Percentiles rank a stretch among this genome's conserved stretches.
phyloP scores from a whole-genome alignment of 129 eudicot genomes.

The Daucus carota region DH1_v3.0 NC_030384.2:30490501-30491000 shows the following conservation, averaged over 20 bases:
- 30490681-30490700: too few species aligned
- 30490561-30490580: not conserved
- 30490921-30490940: not conserved
- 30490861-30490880: too few species aligned
- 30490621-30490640: too few species aligned
- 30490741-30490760: not conserved
- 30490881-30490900: too few species aligned
- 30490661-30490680: too few species aligned
- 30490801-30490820: not conserved
- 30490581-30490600: not conserved
- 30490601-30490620: not conserved
- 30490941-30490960: constrained; percentile 40
- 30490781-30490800: not conserved
- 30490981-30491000: constrained; percentile 37
- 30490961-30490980: constrained; percentile 25
- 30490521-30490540: not conserved
- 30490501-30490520: too few species aligned
- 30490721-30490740: too few species aligned
- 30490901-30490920: not conserved
- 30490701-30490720: too few species aligned
- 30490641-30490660: too few species aligned
- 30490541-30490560: not conserved
- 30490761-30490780: not conserved
- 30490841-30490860: too few species aligned
- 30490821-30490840: not conserved